Evolutionary conservation across 331 rosid genomes (phyloP).

Genomic region (Rosa hybrid): DNA sequence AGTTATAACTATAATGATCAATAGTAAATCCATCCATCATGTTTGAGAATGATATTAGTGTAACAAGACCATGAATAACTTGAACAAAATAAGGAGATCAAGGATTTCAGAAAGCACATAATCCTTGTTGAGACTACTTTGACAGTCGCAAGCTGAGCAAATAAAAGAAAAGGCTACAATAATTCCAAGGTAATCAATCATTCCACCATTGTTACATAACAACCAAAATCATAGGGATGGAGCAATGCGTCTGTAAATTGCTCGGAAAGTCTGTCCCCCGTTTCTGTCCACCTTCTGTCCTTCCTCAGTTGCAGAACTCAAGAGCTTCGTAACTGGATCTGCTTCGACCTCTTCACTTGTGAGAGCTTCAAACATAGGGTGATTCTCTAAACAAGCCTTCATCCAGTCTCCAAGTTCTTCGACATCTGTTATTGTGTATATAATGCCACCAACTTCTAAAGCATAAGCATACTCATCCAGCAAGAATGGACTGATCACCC

Average conservation of each 20-base stretch:
- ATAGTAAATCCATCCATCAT: background rate
- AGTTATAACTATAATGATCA: background rate
- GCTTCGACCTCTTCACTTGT: constrained; percentile 70
- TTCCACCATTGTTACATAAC: background rate
- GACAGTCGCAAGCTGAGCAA: background rate
- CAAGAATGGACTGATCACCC: constrained; percentile 82
- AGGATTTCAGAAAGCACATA: background rate
- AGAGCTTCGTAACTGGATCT: constrained; percentile 75
- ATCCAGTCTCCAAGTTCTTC: constrained; percentile 98
- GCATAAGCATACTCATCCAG: constrained; percentile 88
- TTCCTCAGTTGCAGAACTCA: constrained; percentile 85
- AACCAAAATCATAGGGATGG: constrained; percentile 37
- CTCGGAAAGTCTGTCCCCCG: constrained; percentile 83
- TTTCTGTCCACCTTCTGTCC: constrained; percentile 97
- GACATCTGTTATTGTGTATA: constrained; percentile 88
- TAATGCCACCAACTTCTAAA: constrained; percentile 73
- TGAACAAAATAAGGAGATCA: background rate
- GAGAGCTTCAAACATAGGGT: constrained; percentile 83
- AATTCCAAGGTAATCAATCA: background rate
- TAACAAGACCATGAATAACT: background rate
- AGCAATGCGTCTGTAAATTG: constrained; percentile 69
- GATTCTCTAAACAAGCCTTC: constrained; percentile 78
- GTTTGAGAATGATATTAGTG: background rate
- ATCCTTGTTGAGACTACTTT: background rate
- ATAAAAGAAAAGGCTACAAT: background rate